Evolutionary conservation across 2,329 filamentous ascomycete genomes (phyloP).

Genomic region (Xylariaceae sp.): DNA sequence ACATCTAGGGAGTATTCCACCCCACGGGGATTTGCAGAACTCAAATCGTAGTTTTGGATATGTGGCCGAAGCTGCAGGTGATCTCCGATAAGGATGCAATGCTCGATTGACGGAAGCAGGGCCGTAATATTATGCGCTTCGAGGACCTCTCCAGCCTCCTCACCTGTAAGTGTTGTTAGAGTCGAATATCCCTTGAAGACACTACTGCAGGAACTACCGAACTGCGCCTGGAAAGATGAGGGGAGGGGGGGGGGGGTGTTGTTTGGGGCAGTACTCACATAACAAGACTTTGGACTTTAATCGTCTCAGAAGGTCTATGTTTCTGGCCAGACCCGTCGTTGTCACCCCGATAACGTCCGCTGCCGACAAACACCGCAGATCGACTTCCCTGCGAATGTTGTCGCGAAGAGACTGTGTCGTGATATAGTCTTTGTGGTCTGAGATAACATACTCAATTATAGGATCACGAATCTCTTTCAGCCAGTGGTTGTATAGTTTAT

Average conservation of each 20-base stretch:
- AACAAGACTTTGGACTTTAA: constrained; percentile 52
- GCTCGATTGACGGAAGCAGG: constrained; percentile 54
- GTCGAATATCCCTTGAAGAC: too few relatives aligned
- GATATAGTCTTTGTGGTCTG: constrained; percentile 10
- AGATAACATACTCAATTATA: constrained; percentile 9
- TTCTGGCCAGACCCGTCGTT: constrained; percentile 52
- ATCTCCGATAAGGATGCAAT: constrained; percentile 59
- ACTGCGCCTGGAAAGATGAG: too few relatives aligned
- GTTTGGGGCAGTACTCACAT: too few relatives aligned
- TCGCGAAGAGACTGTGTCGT: constrained; percentile 15
- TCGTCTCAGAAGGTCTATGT: constrained; percentile 43
- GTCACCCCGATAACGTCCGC: constrained; percentile 53
- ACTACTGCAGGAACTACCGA: too few relatives aligned
- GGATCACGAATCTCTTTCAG: constrained; percentile 21
- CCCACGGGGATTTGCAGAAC: constrained; percentile 44
- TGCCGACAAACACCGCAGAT: constrained; percentile 33
- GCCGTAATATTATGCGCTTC: constrained; percentile 58
- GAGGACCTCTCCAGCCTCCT: constrained; percentile 64
- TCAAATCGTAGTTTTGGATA: constrained; percentile 50
- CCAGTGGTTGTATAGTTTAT: constrained; percentile 28
- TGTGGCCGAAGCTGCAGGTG: constrained; percentile 57
- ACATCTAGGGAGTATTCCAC: constrained; percentile 49
- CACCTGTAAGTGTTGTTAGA: constrained; percentile 25
- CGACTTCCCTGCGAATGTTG: constrained; percentile 28
- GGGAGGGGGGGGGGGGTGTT: too few relatives aligned